Percentiles rank a stretch among this genome's conserved stretches.
Conservation (phyloP, 83 land plant species). For the Isoetes engelmannii region DNA sequence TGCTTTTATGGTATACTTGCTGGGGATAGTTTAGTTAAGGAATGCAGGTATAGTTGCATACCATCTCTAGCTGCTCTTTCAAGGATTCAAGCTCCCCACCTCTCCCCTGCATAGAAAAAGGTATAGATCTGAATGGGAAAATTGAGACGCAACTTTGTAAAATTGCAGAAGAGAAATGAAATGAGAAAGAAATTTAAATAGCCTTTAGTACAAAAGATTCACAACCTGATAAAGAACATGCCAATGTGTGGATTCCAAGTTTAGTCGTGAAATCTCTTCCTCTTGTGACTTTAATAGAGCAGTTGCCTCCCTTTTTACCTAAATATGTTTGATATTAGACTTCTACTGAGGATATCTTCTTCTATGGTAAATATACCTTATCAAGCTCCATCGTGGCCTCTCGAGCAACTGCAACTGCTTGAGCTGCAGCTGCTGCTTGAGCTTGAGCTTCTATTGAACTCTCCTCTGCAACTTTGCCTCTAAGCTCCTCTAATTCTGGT, state of each 20-base stretch:
- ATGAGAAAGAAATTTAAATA: too few species aligned
- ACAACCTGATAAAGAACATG: constrained; percentile 14
- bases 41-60: background rate
- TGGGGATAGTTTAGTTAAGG: too few species aligned
- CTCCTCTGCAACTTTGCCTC: constrained; percentile 24
- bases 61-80: constrained; percentile 26
- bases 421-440: constrained; percentile 28
- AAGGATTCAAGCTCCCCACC: constrained; percentile 19
- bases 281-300: constrained; percentile 28
- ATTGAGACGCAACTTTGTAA: too few species aligned
- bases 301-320: constrained; percentile 32
- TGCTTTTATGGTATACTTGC: too few species aligned
- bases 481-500: constrained; percentile 20
- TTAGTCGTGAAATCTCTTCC: constrained; percentile 27
- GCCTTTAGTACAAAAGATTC: background rate
- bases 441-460: constrained; percentile 22
- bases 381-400: constrained; percentile 40
- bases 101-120: constrained; percentile 22
- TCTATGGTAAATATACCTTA: constrained; percentile 17
- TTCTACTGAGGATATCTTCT: too few species aligned
- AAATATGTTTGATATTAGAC: background rate
- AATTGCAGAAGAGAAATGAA: too few species aligned
- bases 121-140: too few species aligned
- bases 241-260: constrained; percentile 26
- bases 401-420: constrained; percentile 34